phyloP scores from a whole-genome alignment of 164 flowering plant species.

The Tetrastigma voinierianum region DNA sequence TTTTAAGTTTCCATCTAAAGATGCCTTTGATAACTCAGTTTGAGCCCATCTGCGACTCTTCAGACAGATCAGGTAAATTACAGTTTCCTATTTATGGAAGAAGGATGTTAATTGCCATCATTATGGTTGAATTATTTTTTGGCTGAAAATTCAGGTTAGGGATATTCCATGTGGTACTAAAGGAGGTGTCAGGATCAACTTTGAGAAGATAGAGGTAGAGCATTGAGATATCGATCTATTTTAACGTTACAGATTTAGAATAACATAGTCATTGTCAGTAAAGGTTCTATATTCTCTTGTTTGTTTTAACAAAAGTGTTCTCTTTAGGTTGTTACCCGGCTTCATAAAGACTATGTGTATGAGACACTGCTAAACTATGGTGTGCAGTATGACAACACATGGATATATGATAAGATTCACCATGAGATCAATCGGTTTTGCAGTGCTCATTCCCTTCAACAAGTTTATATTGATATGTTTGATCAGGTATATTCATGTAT shows the following conservation, averaged over 20 bases:
- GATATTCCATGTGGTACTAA: slow-evolving; percentile 98
- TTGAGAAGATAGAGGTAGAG: slow-evolving; percentile 85
- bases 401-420: too few species aligned
- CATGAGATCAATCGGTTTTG: too few species aligned
- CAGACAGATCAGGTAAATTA: slow-evolving; percentile 60
- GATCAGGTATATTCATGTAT: slow-evolving; percentile 57
- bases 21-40: slow-evolving; percentile 64
- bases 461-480: slow-evolving; percentile 94
- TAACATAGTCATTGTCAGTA: not conserved
- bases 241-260: slow-evolving; percentile 3
- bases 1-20: slow-evolving; percentile 69
- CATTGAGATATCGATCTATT: not conserved
- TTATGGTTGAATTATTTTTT: not conserved
- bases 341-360: too few species aligned
- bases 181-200: slow-evolving; percentile 97
- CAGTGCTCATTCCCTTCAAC: slow-evolving; percentile 86
- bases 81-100: not conserved
- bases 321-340: too few species aligned
- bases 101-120: not conserved
- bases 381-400: too few species aligned
- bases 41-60: slow-evolving; percentile 78
- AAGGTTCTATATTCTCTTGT: not conserved
- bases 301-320: not conserved
- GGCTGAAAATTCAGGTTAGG: slow-evolving; percentile 53
- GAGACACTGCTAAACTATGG: too few species aligned